Percentiles rank a stretch among this genome's conserved stretches.
These are phyloP conservation scores for Puccinia brachypodii DNA, from an alignment of 1,284 basidiomycete genomes.

Conservation along the genomic window DNA sequence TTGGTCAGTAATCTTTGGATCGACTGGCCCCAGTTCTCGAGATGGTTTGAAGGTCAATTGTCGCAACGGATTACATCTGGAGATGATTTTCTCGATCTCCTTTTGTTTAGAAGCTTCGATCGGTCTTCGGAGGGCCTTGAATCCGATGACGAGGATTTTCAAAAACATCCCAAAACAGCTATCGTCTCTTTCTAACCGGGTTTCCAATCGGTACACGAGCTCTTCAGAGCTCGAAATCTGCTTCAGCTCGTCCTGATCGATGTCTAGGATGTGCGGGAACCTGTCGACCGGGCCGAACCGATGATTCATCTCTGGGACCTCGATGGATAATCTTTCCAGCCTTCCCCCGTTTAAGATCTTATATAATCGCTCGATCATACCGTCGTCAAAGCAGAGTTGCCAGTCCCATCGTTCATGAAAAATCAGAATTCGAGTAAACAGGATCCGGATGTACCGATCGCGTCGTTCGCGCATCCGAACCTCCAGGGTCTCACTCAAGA, in stretches of 20 bases:
- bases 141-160: conserved; percentile 23
- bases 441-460: conserved; percentile 20
- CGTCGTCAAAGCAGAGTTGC: conserved; percentile 32
- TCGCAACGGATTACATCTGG: conserved; percentile 18
- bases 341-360: conserved; percentile 31
- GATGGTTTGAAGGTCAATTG: conserved; percentile 8
- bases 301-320: conserved; percentile 5
- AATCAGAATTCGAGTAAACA: conserved; percentile 33
- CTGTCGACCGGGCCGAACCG: conserved; percentile 15
- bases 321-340: conserved; percentile 12
- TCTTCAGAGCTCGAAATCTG: conserved; percentile 8
- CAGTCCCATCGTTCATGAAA: conserved; percentile 42
- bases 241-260: neutral
- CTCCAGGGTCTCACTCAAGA: conserved; percentile 5
- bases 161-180: conserved; percentile 44
- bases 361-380: conserved; percentile 31
- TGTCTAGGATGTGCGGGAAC: conserved; percentile 28
- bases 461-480: conserved; percentile 14
- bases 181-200: conserved; percentile 13
- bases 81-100: conserved; percentile 31
- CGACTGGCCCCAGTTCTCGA: neutral
- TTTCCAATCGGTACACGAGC: neutral
- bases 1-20: conserved; percentile 20
- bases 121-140: conserved; percentile 7
- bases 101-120: neutral